phyloP scores from a whole-genome alignment of 2,329 filamentous ascomycete species.

The Diaporthe amygdali region DNA sequence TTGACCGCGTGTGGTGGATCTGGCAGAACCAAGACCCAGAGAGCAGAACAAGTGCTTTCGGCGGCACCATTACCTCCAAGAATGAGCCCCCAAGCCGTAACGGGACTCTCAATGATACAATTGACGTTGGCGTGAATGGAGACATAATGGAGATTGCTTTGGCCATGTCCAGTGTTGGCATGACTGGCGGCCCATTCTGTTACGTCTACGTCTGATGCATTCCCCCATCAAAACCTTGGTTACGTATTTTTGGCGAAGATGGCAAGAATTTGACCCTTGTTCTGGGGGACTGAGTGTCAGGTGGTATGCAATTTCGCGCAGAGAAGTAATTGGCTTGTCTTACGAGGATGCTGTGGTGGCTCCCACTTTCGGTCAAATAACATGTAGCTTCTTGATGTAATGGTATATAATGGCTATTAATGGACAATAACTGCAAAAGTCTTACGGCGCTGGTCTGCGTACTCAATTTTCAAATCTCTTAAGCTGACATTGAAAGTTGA shows the following conservation, averaged over 20 bases:
- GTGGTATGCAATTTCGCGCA: too few relatives aligned
- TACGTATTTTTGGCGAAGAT: neutral
- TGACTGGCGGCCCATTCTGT: neutral
- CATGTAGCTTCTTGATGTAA: neutral
- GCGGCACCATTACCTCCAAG: neutral
- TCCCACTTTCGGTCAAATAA: neutral
- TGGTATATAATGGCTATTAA: neutral
- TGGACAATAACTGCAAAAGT: neutral
- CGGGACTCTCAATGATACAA: neutral
- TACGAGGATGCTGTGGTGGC: neutral
- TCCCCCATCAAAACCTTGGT: too few relatives aligned
- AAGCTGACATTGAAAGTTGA: neutral
- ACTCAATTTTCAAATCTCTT: neutral
- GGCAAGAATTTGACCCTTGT: neutral
- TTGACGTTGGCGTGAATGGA: neutral
- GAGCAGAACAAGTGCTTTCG: neutral
- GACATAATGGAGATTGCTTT: neutral
- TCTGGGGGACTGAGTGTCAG: neutral
- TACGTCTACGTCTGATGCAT: neutral
- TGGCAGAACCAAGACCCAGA: conserved; percentile 26
- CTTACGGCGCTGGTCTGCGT: too few relatives aligned
- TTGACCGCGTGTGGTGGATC: conserved; percentile 30
- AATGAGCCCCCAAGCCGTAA: neutral
- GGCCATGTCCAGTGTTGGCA: neutral
- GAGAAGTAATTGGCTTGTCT: neutral